Base-by-base conservation (phyloP, 768 basidiomycete species). In the Leccinum subtestaceum region DNA sequence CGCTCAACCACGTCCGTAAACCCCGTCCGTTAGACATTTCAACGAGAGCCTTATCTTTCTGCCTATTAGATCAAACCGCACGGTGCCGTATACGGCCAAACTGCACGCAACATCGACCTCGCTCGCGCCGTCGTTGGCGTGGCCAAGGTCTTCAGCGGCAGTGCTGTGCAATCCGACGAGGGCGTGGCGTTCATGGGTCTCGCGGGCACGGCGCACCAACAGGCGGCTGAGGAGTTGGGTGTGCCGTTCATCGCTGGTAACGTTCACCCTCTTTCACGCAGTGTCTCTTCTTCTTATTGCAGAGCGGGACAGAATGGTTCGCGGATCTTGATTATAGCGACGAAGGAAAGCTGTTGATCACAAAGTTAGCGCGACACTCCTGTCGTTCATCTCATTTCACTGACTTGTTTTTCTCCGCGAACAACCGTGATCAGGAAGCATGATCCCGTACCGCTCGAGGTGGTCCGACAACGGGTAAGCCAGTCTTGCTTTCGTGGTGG, bases 161-260 rank as follows among this genome's bases (percentile, higher is more conserved):
- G 72, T 64, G 53, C 65, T 2, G 55, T 56, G 6, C 38, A 29
- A 27, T 52, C 67, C 0, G 59, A 72, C 27, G 38, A 6, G 2
- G 63, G 73, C 1, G 76, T 88, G 0, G 78, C 85, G 0, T 81
- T 88, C 63, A 75, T 87, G 63, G 88, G 87, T 1, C 73, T 90
- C 4, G 82, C 86, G 0, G 85, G 85, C 1, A 85, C 86, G 1
- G 77, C 78, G 3, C 88, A 89, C 67, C 82, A 89, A 56, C 65
- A 69, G 10, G 84, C 83, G 1, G 81, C 84, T 27, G 75, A 77
- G 56, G 82, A 84, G 59, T 70, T 78, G 8, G 81, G 80, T 0
- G 81, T 88, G 12, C 75, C 72, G 21, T 88, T 89, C 70, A 84
- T 88, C 21, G 81, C 87, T 8, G 87, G 85, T 82, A 5, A 58